phyloP scores from a whole-genome alignment of 2,329 filamentous ascomycete species.

The Helotiales sp. region DNA sequence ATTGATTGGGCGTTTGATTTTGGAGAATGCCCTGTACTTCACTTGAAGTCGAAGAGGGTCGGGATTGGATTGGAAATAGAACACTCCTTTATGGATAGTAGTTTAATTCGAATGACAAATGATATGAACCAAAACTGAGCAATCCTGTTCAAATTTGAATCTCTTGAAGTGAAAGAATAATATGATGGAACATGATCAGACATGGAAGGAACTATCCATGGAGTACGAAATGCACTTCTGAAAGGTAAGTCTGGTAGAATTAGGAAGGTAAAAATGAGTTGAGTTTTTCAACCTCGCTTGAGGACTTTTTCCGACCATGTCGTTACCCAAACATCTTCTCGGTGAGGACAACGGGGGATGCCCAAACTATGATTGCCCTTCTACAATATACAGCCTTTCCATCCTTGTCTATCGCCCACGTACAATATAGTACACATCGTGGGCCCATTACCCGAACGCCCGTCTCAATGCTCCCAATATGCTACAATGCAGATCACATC shows the following conservation, averaged over 20 bases:
- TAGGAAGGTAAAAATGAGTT: not conserved
- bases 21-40: conserved; percentile 2
- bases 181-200: not conserved
- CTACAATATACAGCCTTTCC: conserved; percentile 10
- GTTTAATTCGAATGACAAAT: conserved; percentile 6
- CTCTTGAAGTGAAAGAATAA: not conserved
- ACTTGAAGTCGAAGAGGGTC: conserved; percentile 11
- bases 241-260: too few species aligned
- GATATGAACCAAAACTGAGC: not conserved
- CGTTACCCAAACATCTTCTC: not conserved
- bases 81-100: conserved; percentile 11
- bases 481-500: conserved; percentile 23
- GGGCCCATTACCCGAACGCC: conserved; percentile 28
- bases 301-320: not conserved
- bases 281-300: not conserved
- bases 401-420: conserved; percentile 19
- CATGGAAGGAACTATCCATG: not conserved
- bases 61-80: conserved; percentile 15
- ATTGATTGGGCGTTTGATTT: conserved; percentile 26
- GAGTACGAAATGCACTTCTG: not conserved
- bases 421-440: conserved; percentile 38
- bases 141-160: not conserved
- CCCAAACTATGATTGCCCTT: not conserved
- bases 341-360: not conserved
- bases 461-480: conserved; percentile 27